Evolutionary conservation across 129 eudicot species (phyloP), one percentile per base, ranked within the genome.

Genomic region (Solidago caesia): DNA sequence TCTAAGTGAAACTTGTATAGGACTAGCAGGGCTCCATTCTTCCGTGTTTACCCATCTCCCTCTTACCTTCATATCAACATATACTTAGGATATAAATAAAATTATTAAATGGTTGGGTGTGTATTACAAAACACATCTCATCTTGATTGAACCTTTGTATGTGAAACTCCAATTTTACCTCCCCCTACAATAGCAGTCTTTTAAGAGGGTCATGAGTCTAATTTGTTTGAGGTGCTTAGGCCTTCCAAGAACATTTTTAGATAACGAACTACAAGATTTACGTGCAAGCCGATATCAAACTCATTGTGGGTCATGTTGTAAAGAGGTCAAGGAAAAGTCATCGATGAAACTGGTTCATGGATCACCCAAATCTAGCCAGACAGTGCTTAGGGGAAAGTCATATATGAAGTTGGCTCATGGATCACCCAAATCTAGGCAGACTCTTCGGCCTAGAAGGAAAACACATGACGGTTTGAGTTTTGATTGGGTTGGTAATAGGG

Each of bases 181-280:
- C 61, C 75, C 25, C 53, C 2, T 55, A 57, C 11, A 4, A 4
- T 16, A 56, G 25, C 55, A n/a, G 11, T 70, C 14, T 70, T 12
- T 44, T 21, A 25, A 43, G 7, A 26, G 45, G 10, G 7, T 4
- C 47, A 73, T 73, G 68, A 45, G 68, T 33, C 56, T 74, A 41
- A 6, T 73, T 27, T 74, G 60, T 62, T 60, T 74, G 70, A 62
- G 60, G 44, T 74, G 77, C 48, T 47, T 74, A 2, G 68, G 68
- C 39, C 14, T 61, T 74, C 59, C 61, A 8, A 47, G 29, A 5
- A 3, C 47, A 9, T 44, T 26, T 46, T 6, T 48, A 27, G 60
- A 74, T 33, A 62, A n/a, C 11, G 70, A 74, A 61, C 60, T 61
- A 4, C 6, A 25, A 27, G 15, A 60, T 8, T 27, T 47, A 45